Base-by-base conservation (phyloP, 805 yeast species). In the Metschnikowia anglica region DNA sequence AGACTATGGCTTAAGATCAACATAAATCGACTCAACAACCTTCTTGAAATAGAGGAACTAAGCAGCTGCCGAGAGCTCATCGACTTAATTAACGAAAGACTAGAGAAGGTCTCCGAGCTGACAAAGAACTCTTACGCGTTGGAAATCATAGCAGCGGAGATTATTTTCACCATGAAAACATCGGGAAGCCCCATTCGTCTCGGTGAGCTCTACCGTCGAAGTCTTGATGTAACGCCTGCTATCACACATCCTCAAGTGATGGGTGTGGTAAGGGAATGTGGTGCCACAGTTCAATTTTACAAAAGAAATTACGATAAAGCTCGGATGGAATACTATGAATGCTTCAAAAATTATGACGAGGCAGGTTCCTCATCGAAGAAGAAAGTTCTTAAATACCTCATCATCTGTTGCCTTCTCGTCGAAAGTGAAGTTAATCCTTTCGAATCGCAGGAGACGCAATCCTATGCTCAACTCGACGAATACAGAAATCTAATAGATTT, bases 221-320 rank as follows among this genome's bases (percentile, higher is more conserved):
- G 71, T 41, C 41, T 53, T 13, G 48, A 60, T 5, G 66, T 81
- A 16, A 73, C 76, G 6, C 68, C 81, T 0, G 85, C 87, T 2
- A 81, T 85, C 2, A 85, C 89, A 1, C 95, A 88, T 55, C 89
- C 95, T 1, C 69, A 75, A 36, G 80, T 84, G 20, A 68, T 81
- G 60, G 96, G 91, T 1, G 76, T 83, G n/a, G 75, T 87, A 19
- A 74, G 79, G 47, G 91, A 86, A 58, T 81, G 88, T 50, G 87
- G 88, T 0, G 95, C 89, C 2, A 74, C 79, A 40, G 72, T 86
- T 49, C 74, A 77, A 37, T 80, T 85, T 73, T 69, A 76, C 46
- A 74, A 77, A 37, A 75, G 74, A 11, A 77, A 80, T 47, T 86
- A 75, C 68, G 79, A 74, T 25, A 61, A 60, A 37, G 88, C 87